Evolutionary conservation across 192 early-diverging fungal genomes (phyloP).

Genomic region (Mortierella hygrophila): DNA sequence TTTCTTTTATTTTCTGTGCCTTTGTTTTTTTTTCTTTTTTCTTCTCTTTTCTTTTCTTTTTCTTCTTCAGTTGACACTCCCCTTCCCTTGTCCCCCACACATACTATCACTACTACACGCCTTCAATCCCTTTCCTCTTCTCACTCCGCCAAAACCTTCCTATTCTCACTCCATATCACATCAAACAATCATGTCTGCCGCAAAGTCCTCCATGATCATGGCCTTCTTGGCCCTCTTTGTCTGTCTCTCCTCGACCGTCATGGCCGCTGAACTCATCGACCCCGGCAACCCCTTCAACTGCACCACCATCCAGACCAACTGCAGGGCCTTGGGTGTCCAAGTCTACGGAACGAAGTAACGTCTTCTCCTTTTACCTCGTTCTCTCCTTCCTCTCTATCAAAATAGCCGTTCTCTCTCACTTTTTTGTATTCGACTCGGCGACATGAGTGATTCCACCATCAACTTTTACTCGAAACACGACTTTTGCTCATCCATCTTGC

Average conservation of each 20-base stretch:
- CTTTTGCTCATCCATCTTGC: background rate
- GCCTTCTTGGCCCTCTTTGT: slow-evolving; percentile 45
- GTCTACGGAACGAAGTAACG: slow-evolving; percentile 20
- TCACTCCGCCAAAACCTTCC: background rate
- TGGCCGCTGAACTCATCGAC: slow-evolving; percentile 26
- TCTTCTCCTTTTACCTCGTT: background rate
- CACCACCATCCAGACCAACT: slow-evolving; percentile 22
- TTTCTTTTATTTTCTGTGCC: background rate
- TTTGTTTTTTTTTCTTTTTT: background rate
- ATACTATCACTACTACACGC: background rate
- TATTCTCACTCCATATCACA: background rate
- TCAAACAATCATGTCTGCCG: slow-evolving; percentile 19
- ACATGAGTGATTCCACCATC: background rate
- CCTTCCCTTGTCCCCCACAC: slow-evolving; percentile 14
- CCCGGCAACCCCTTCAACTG: slow-evolving; percentile 47
- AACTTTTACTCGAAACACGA: too few relatives aligned
- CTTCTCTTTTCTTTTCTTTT: background rate
- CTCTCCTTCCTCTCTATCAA: background rate
- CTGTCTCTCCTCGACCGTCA: slow-evolving; percentile 34
- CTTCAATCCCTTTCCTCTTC: background rate
- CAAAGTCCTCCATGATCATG: slow-evolving; percentile 40
- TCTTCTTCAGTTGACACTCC: slow-evolving; percentile 28
- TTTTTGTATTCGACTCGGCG: background rate
- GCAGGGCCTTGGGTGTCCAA: background rate
- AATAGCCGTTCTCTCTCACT: background rate